Evolutionary conservation across 371 early-diverging fungal genomes (phyloP).

Genomic region (Rhizopus microsporus): DNA sequence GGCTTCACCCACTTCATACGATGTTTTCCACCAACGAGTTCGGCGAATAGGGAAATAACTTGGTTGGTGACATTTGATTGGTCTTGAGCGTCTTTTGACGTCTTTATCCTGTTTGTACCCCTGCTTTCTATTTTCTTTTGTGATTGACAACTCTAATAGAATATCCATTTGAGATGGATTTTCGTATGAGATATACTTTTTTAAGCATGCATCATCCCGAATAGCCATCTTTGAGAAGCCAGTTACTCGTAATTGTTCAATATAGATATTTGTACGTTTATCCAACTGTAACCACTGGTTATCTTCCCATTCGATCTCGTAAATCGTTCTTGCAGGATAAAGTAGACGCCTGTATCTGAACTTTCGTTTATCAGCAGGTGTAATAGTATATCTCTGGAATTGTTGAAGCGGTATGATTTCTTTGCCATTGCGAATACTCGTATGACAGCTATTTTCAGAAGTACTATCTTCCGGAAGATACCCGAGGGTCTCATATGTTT

Average conservation of each 20-base stretch:
- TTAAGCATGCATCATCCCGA: slow-evolving; percentile 15
- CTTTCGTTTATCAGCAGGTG: slow-evolving; percentile 9
- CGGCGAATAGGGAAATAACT: slow-evolving; percentile 16
- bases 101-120: neutral
- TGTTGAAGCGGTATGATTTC: slow-evolving; percentile 21
- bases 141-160: slow-evolving; percentile 12
- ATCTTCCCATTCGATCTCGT: slow-evolving; percentile 28
- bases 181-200: slow-evolving; percentile 14
- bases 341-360: slow-evolving; percentile 13
- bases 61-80: slow-evolving; percentile 14
- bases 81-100: neutral
- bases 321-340: slow-evolving; percentile 11
- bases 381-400: slow-evolving; percentile 22
- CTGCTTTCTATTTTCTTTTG: neutral
- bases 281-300: slow-evolving; percentile 27
- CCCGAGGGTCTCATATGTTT: neutral
- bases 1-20: slow-evolving; percentile 27
- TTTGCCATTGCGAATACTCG: slow-evolving; percentile 1
- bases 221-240: slow-evolving; percentile 21
- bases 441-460: neutral
- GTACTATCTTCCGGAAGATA: neutral
- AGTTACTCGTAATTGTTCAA: slow-evolving; percentile 10
- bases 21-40: slow-evolving; percentile 24
- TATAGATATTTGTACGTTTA: slow-evolving; percentile 10
- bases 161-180: slow-evolving; percentile 16